phyloP scores from a whole-genome alignment of 495 filamentous ascomycete genomes.

The Talaromyces stipitatus region DNA sequence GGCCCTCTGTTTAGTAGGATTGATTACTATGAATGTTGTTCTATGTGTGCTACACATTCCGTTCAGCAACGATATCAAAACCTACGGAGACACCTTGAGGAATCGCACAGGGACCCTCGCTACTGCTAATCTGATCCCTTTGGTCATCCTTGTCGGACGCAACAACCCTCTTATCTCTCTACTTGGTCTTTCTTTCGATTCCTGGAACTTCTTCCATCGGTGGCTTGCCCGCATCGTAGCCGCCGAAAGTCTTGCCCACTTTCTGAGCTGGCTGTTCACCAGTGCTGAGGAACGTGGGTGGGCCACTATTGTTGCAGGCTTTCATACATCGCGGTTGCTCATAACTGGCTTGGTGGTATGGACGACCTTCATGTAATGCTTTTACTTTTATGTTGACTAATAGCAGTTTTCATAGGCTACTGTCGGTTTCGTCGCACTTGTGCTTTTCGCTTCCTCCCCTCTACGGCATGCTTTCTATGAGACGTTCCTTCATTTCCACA shows the following conservation, averaged over 20 bases:
- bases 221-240: constrained; percentile 72
- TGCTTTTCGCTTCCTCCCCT: constrained; percentile 62
- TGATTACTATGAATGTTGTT: constrained; percentile 68
- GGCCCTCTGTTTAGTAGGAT: constrained; percentile 57
- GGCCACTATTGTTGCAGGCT: constrained; percentile 39
- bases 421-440: constrained; percentile 44
- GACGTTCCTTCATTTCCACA: constrained; percentile 80
- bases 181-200: constrained; percentile 63
- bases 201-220: constrained; percentile 73
- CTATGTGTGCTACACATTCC: constrained; percentile 70
- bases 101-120: constrained; percentile 72
- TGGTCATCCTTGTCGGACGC: constrained; percentile 58
- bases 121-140: constrained; percentile 71
- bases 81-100: constrained; percentile 49
- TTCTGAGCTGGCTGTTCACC: constrained; percentile 52
- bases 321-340: constrained; percentile 50
- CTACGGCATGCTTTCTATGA: constrained; percentile 95
- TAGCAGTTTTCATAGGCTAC: constrained; percentile 23
- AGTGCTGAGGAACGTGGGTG: constrained; percentile 59
- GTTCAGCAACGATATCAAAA: constrained; percentile 33
- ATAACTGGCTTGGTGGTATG: constrained; percentile 47
- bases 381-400: constrained; percentile 7
- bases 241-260: constrained; percentile 56
- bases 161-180: constrained; percentile 63
- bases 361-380: neutral